phyloP scores from a whole-genome alignment of 129 eudicot genomes.

The Gnaphalium uliginosum region DNA sequence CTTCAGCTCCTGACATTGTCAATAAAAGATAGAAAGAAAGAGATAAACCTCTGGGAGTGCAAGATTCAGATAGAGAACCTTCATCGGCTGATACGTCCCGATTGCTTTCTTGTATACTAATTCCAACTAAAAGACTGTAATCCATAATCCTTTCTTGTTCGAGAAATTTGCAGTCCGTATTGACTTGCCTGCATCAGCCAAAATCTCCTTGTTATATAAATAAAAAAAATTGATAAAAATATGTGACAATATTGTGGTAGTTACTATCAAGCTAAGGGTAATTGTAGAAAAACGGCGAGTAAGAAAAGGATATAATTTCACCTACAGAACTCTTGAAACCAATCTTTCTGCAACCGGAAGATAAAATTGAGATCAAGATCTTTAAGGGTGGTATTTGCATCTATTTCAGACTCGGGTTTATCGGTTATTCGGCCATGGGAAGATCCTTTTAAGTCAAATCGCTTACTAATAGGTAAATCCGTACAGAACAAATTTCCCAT shows the following conservation, averaged over 20 bases:
- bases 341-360: constrained; percentile 65
- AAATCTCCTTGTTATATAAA: not conserved
- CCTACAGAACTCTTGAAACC: constrained; percentile 95
- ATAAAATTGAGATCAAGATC: constrained; percentile 88
- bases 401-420: constrained; percentile 73
- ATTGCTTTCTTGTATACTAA: constrained; percentile 62
- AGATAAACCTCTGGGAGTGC: constrained; percentile 35
- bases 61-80: constrained; percentile 34
- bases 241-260: not conserved
- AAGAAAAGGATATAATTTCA: constrained; percentile 28
- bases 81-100: constrained; percentile 41
- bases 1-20: constrained; percentile 9
- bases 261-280: not conserved
- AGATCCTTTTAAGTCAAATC: constrained; percentile 94
- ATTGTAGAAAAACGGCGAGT: not conserved
- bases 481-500: constrained; percentile 93
- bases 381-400: constrained; percentile 83
- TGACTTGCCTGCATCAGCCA: constrained; percentile 67
- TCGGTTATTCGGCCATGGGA: constrained; percentile 88
- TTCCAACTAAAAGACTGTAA: constrained; percentile 86
- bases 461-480: constrained; percentile 61
- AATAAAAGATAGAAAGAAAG: not conserved
- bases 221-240: constrained; percentile 7
- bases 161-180: constrained; percentile 73
- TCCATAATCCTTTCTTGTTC: constrained; percentile 94